Percentiles rank a stretch among this genome's conserved stretches.
Evolutionary conservation across 2,329 filamentous ascomycete species (phyloP).

Genomic region (Capronia epimyces): DNA sequence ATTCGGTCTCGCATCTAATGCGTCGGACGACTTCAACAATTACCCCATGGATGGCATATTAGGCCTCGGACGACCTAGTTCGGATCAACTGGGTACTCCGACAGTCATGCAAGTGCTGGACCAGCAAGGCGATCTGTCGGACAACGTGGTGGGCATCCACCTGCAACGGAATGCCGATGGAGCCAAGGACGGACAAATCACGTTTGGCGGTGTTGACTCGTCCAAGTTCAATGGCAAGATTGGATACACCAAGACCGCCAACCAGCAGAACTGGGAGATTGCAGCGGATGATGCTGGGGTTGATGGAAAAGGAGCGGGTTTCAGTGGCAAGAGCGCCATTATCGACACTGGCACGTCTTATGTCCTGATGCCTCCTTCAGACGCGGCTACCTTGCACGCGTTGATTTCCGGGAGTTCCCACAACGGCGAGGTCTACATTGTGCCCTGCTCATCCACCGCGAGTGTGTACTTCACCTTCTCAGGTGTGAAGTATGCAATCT

Average conservation of each 20-base stretch:
- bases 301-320: slow-evolving; percentile 51
- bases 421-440: slow-evolving; percentile 54
- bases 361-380: slow-evolving; percentile 62
- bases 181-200: slow-evolving; percentile 66
- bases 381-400: slow-evolving; percentile 63
- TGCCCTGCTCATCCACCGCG: slow-evolving; percentile 65
- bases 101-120: slow-evolving; percentile 63
- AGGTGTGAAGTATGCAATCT: slow-evolving; percentile 60
- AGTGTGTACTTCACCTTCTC: slow-evolving; percentile 63
- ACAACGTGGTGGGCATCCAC: slow-evolving; percentile 66
- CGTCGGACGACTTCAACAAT: slow-evolving; percentile 66
- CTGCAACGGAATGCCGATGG: slow-evolving; percentile 63
- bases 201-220: slow-evolving; percentile 65
- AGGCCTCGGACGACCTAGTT: slow-evolving; percentile 62
- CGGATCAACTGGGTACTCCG: slow-evolving; percentile 47
- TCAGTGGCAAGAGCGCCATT: slow-evolving; percentile 59
- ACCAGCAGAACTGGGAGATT: slow-evolving; percentile 62
- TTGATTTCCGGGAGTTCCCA: slow-evolving; percentile 58
- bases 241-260: slow-evolving; percentile 55
- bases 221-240: slow-evolving; percentile 64
- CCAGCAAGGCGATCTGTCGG: slow-evolving; percentile 51
- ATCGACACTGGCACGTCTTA: slow-evolving; percentile 82
- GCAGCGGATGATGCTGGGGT: slow-evolving; percentile 60
- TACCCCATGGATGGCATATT: slow-evolving; percentile 88
- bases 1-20: slow-evolving; percentile 67